Evolutionary conservation across 495 filamentous ascomycete genomes (phyloP).

Genomic region (Neurospora sp.): DNA sequence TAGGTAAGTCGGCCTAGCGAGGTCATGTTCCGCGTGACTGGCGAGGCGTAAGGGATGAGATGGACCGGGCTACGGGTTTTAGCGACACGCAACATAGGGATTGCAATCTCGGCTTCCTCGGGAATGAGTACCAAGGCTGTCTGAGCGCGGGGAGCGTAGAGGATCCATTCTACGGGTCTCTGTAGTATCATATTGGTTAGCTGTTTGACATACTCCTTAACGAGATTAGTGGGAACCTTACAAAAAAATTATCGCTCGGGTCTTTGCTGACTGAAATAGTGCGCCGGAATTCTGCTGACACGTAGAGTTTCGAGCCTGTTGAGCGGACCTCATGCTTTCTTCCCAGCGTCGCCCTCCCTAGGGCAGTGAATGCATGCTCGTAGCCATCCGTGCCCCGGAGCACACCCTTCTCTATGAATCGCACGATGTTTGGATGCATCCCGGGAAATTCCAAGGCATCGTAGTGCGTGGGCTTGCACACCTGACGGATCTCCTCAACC

Average conservation of each 20-base stretch:
- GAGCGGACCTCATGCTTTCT: slow-evolving; percentile 8
- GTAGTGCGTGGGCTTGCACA: slow-evolving; percentile 18
- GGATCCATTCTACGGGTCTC: slow-evolving; percentile 29
- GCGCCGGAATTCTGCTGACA: slow-evolving; percentile 21
- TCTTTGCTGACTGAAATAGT: slow-evolving; percentile 5
- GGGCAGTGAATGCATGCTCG: slow-evolving; percentile 16
- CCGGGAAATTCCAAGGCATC: slow-evolving; percentile 15
- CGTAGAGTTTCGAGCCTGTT: slow-evolving; percentile 18
- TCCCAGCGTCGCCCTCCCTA: slow-evolving; percentile 16
- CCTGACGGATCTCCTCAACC: slow-evolving; percentile 33
- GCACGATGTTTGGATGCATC: slow-evolving; percentile 11
- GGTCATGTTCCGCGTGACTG: slow-evolving; percentile 43
- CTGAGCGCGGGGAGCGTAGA: slow-evolving; percentile 16
- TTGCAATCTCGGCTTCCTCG: slow-evolving; percentile 41
- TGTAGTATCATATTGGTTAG: slow-evolving; percentile 6
- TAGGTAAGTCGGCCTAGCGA: slow-evolving; percentile 44
- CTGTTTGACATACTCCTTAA: neutral
- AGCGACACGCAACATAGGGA: slow-evolving; percentile 30
- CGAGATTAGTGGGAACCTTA: slow-evolving; percentile 7
- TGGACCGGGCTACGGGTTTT: neutral
- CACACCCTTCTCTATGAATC: slow-evolving; percentile 15
- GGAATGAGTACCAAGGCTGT: slow-evolving; percentile 40
- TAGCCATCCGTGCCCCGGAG: slow-evolving; percentile 8
- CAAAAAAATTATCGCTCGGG: slow-evolving; percentile 17
- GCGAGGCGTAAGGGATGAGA: slow-evolving; percentile 43